Evolutionary conservation across 768 basidiomycete genomes (phyloP), one percentile per base, ranked within the genome.

Genomic region (Boletus rubroflammeus): DNA sequence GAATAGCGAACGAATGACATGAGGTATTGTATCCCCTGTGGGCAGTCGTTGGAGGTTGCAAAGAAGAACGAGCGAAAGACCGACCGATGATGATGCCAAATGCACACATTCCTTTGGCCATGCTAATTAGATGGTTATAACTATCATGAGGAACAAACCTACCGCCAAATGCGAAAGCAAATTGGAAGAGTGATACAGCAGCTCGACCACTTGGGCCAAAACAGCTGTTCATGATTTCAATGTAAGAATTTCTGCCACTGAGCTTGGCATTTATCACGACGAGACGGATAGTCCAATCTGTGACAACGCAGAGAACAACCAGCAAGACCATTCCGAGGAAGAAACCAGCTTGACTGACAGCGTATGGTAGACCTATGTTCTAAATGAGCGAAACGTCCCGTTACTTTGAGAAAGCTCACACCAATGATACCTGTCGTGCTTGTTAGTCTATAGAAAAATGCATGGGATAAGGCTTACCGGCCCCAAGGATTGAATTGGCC

Each of bases 261-360:
- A 99, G 77, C 75, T 99, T 99, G 31, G 94, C 96, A 67, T 98
- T 98, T 62, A 93, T 68, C 39, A 98, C 91, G 50, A 99, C 96
- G 29, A 99, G 83, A 17, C 94, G 86, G 51, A 99, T 97, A 3
- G 97, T 99, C 95, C 95, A 97, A 71, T 92, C 90, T n/a, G 97
- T 98, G 38, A 97, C 81, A 19, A 71, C 78, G 48, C 90, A 95
- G 10, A 99, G 76, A 0, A 85, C 69, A 28, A 94, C 75, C 25
- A 99, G 79, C 2, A 99, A 80, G n/a, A 88, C 26, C 21, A 97
- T 72, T 13, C 97, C 97, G 1, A 82, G 83, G 62, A 97, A 79
- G 73, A 99, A 94, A 2, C 97, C 97, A 31, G 97, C 95, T 76
- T 96, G 92, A 59, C 87, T 83, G 47, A 98, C 73, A 35, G 97